phyloP scores from a whole-genome alignment of 352 stramenopile genomes.

The Pilasporangium apinafurcum region DNA sequence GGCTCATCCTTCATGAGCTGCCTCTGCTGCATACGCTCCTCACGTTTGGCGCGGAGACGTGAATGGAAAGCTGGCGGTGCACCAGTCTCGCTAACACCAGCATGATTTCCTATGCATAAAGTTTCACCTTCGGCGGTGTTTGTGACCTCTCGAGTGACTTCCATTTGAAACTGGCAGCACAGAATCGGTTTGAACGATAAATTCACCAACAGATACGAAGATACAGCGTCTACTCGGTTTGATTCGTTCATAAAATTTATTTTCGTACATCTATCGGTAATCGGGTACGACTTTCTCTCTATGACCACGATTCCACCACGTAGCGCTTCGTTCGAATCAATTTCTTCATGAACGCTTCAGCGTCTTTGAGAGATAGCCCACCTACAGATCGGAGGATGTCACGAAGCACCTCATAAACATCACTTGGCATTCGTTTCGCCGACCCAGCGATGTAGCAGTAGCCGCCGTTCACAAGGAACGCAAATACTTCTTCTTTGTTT shows the following conservation, averaged over 20 bases:
- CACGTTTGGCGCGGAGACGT: slow-evolving; percentile 48
- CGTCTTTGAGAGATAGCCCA: slow-evolving; percentile 53
- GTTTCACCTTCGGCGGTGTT: no score
- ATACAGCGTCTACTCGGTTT: no score
- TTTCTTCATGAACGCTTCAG: slow-evolving; percentile 69
- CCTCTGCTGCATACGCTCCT: slow-evolving; percentile 31
- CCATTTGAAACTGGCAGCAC: no score
- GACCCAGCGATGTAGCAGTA: slow-evolving; percentile 86
- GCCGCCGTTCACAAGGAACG: slow-evolving; percentile 57
- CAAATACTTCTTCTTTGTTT: slow-evolving; percentile 64
- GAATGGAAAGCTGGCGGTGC: slow-evolving; percentile 31
- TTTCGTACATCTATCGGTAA: no score
- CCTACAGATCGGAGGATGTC: slow-evolving; percentile 78
- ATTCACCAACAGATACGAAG: not conserved
- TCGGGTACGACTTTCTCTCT: slow-evolving; percentile 5
- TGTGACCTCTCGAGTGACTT: no score
- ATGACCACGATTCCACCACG: slow-evolving; percentile 84
- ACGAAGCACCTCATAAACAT: slow-evolving; percentile 87
- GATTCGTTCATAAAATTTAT: not conserved
- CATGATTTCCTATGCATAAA: no score
- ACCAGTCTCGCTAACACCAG: no score
- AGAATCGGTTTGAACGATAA: not conserved
- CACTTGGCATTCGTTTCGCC: slow-evolving; percentile 89
- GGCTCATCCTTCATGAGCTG: not conserved
- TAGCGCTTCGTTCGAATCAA: slow-evolving; percentile 75